These are phyloP conservation scores for Hypoxylon cercidicola DNA, from an alignment of 495 filamentous ascomycete genomes.

Conservation along the genomic window DNA sequence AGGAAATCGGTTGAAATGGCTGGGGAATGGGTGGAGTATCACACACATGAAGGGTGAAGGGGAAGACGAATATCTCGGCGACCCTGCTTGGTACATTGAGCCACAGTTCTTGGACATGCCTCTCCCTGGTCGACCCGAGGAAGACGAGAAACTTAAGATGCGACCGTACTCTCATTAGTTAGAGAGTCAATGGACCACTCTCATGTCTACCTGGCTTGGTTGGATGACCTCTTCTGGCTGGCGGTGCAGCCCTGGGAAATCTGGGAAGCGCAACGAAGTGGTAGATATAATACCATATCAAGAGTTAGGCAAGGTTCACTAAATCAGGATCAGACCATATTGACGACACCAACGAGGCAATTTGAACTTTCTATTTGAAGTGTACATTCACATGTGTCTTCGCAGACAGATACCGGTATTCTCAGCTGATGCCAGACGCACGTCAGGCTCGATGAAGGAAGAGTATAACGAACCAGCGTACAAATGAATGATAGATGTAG, in stretches of 20 bases:
- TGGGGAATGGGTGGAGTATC: slow-evolving; percentile 62
- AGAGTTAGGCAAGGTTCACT: background rate
- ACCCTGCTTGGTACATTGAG: slow-evolving; percentile 63
- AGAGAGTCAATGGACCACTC: too few relatives aligned
- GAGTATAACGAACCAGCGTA: background rate
- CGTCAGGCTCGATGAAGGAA: background rate
- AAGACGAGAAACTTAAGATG: slow-evolving; percentile 51
- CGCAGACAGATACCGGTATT: background rate
- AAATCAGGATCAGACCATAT: background rate
- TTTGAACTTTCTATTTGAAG: background rate
- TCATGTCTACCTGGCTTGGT: too few relatives aligned
- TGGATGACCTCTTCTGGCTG: too few relatives aligned
- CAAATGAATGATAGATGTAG: background rate
- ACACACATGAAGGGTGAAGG: slow-evolving; percentile 49
- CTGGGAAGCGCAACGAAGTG: background rate
- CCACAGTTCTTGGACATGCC: slow-evolving; percentile 57
- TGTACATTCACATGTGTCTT: too few relatives aligned
- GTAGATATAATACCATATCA: background rate
- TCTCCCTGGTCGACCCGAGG: slow-evolving; percentile 53
- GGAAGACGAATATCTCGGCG: slow-evolving; percentile 43
- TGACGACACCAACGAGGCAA: background rate
- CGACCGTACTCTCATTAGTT: slow-evolving; percentile 60
- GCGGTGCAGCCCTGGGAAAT: too few relatives aligned
- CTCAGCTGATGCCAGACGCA: background rate
- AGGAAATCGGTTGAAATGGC: slow-evolving; percentile 54